These are phyloP conservation scores for Pythium pyrilobum DNA, from an alignment of 352 stramenopile genomes.

Conservation along the genomic window DNA sequence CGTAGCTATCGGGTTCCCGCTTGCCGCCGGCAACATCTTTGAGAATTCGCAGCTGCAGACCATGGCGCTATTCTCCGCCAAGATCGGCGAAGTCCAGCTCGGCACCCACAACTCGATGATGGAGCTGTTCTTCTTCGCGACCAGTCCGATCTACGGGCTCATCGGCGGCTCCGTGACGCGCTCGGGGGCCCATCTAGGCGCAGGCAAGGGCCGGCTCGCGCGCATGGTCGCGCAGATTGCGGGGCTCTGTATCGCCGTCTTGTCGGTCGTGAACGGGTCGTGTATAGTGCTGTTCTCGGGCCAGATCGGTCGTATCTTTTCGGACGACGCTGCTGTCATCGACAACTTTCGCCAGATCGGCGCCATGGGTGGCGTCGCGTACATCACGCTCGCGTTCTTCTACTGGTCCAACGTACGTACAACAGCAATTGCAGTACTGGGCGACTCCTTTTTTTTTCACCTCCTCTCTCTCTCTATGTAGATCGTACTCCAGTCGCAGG, in stretches of 20 bases:
- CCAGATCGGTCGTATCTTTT: constrained; percentile 67
- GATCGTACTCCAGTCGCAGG: constrained; percentile 68
- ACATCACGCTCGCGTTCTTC: constrained; percentile 75
- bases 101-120: constrained; percentile 82
- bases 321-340: constrained; percentile 54
- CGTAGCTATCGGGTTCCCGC: constrained; percentile 42
- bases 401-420: constrained; percentile 64
- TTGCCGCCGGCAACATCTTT: constrained; percentile 58
- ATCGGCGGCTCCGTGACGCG: constrained; percentile 56
- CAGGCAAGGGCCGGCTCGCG: constrained; percentile 30
- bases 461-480: constrained; percentile 22
- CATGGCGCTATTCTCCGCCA: constrained; percentile 70
- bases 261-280: constrained; percentile 38
- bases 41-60: constrained; percentile 78
- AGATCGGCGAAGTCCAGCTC: constrained; percentile 66
- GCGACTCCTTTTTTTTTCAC: too few species aligned
- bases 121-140: constrained; percentile 82
- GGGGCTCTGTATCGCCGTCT: constrained; percentile 31
- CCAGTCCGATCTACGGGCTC: constrained; percentile 80
- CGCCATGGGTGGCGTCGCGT: constrained; percentile 48
- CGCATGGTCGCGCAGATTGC: constrained; percentile 54
- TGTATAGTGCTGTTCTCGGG: constrained; percentile 38
- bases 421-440: too few species aligned
- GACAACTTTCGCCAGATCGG: constrained; percentile 58
- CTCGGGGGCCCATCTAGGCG: constrained; percentile 60